Conservation (phyloP, 1,284 basidiomycete species). For the Trichosporon coremiiforme region DNA sequence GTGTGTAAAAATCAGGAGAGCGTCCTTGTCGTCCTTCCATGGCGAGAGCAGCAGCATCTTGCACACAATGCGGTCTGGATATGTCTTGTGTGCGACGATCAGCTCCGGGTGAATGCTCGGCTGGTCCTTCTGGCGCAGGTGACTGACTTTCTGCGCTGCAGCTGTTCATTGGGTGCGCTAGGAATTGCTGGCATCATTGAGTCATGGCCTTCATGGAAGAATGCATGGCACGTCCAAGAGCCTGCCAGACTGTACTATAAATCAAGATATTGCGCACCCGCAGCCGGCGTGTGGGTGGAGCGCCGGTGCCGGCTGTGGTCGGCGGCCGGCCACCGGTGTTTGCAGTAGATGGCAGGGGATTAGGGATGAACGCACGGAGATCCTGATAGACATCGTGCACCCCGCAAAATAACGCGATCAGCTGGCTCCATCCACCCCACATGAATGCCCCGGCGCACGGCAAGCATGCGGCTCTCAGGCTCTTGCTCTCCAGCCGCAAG, state of each 20-base stretch:
- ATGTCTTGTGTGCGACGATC: slow-evolving; percentile 82
- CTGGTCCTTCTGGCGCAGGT: neutral
- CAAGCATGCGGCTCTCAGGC: neutral
- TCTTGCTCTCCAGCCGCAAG: neutral
- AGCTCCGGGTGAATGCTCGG: slow-evolving; percentile 58
- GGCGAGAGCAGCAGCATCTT: slow-evolving; percentile 75
- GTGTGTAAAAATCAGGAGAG: slow-evolving; percentile 61
- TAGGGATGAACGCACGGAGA: neutral
- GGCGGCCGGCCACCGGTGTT: neutral
- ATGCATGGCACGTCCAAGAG: neutral
- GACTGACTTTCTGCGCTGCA: neutral
- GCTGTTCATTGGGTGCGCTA: neutral
- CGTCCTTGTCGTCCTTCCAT: slow-evolving; percentile 60
- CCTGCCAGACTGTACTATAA: too few relatives aligned
- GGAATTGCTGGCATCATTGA: neutral
- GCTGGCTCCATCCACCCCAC: neutral
- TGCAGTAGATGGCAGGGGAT: neutral
- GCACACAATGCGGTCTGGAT: slow-evolving; percentile 79
- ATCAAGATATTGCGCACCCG: too few relatives aligned
- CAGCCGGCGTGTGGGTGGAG: neutral
- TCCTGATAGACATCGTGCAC: neutral
- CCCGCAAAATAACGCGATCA: neutral
- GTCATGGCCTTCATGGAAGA: neutral
- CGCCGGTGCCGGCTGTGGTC: too few relatives aligned
- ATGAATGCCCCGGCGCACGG: neutral